Evolutionary conservation across 352 stramenopile species (phyloP).

Genomic region (Phytophthora sansomeana): DNA sequence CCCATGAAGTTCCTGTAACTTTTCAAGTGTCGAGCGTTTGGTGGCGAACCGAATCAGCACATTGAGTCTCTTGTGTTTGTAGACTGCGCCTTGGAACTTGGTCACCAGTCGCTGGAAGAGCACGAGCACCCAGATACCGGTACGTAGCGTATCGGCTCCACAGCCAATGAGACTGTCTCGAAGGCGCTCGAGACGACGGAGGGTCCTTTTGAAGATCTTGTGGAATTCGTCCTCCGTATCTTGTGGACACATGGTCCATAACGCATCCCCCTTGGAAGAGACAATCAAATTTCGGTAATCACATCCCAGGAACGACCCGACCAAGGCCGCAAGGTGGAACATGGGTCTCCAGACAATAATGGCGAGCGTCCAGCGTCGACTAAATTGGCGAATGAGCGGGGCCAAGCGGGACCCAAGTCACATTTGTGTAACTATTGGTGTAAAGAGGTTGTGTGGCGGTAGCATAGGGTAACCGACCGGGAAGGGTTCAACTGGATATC

Average conservation of each 20-base stretch:
- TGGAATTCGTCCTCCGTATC: constrained; percentile 26
- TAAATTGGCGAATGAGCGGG: too few relatives aligned
- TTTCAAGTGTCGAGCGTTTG: constrained; percentile 23
- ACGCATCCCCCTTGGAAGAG: neutral
- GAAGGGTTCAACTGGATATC: too few relatives aligned
- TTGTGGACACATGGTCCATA: constrained; percentile 2
- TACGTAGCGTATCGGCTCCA: neutral
- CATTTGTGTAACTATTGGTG: too few relatives aligned
- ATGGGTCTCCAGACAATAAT: too few relatives aligned
- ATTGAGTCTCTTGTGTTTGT: constrained; percentile 19
- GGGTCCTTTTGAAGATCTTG: constrained; percentile 11
- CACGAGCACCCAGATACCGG: neutral
- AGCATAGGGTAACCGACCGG: too few relatives aligned
- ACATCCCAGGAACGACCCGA: constrained; percentile 12
- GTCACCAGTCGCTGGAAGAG: constrained; percentile 7
- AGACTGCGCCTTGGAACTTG: constrained; percentile 20
- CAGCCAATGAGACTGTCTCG: neutral
- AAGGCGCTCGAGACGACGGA: constrained; percentile 7
- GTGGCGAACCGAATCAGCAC: constrained; percentile 32
- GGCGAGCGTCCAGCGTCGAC: too few relatives aligned
- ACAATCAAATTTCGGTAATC: too few relatives aligned
- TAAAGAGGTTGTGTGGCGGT: too few relatives aligned
- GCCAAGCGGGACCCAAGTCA: too few relatives aligned
- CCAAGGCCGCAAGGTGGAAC: constrained; percentile 18
- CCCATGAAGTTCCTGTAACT: constrained; percentile 9